A percentile compares a stretch with the other conserved stretches of the same genome.
Conservation (phyloP, 768 basidiomycete species). For the Goffeauzyma gilvescens region DNA sequence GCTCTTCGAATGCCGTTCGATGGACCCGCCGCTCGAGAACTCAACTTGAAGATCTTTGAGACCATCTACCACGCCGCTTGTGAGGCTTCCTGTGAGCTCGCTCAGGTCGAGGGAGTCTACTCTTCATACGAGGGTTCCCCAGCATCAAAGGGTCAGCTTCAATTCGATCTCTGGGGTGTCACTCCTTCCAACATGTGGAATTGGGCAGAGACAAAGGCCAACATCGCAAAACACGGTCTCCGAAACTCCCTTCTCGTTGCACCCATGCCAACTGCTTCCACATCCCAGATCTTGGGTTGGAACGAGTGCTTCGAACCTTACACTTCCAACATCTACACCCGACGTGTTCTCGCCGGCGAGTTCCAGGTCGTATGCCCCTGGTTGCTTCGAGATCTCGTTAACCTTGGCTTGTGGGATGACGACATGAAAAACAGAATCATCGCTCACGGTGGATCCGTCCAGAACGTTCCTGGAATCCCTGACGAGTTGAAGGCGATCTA, state of each 20-base stretch:
- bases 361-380: slow-evolving; percentile 99
- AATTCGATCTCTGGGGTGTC: slow-evolving; percentile 89
- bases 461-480: slow-evolving; percentile 73
- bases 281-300: slow-evolving; percentile 91
- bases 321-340: slow-evolving; percentile 96
- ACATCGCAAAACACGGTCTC: slow-evolving; percentile 60
- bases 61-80: slow-evolving; percentile 93
- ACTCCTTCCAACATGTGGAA: slow-evolving; percentile 83
- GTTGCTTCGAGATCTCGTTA: slow-evolving; percentile 94
- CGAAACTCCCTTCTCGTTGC: slow-evolving; percentile 77
- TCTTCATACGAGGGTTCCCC: slow-evolving; percentile 81
- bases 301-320: slow-evolving; percentile 99
- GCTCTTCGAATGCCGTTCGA: slow-evolving; percentile 90
- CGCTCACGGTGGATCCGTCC: slow-evolving; percentile 60
- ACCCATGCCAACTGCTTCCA: slow-evolving; percentile 99
- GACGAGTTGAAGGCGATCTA: slow-evolving; percentile 89
- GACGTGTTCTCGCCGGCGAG: slow-evolving; percentile 96
- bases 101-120: slow-evolving; percentile 59
- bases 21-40: slow-evolving; percentile 58
- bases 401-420: slow-evolving; percentile 87
- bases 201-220: slow-evolving; percentile 69
- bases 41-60: slow-evolving; percentile 94
- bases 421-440: slow-evolving; percentile 99
- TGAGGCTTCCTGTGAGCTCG: slow-evolving; percentile 76
- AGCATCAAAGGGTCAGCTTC: slow-evolving; percentile 67